Base-by-base conservation (phyloP, 2,329 filamentous ascomycete genomes). In the Helotiales sp. region DNA sequence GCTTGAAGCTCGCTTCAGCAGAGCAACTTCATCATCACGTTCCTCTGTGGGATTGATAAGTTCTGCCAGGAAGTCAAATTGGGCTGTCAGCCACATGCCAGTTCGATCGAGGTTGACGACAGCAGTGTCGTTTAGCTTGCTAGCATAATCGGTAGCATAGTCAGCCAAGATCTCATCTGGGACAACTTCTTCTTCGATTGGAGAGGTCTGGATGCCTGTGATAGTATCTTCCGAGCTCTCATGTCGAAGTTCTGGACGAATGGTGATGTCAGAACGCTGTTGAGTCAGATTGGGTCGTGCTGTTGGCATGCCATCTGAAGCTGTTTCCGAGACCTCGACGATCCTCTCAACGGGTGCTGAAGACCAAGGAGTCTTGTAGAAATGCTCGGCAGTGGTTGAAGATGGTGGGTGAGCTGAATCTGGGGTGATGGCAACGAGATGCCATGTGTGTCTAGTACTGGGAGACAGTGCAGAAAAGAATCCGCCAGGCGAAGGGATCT, bases 381-480 rank as follows among this genome's bases (percentile, higher is more conserved):
- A 98, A 62, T 89, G 85, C 71, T 96, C 91, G 9, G 93, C 93
- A n/a, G 89, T 92, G 29, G 91, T 91, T 1, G 93, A 96, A 0
- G 91, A 93, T 1, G 92, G 92, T 0, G 85, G 85, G 2, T 76
- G 75, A 62, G 79, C 70, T 17, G 80, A 81, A 7, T 83, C 80
- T 12, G 81, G 80, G 19, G 80, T 79, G 64, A 73, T 76, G 27
- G 76, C 75, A 10, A 81, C 79, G 59, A 87, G 76, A 68, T 91
- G 86, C 93, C 93, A 98, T 12, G 93, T 95, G 68, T 87, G 86
- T 52, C 92, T 85, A 34, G 88, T 86, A 53, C 85, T 83, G 3
- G 88, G 84, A 34, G 89, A 90, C 27, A 97, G 81, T 0, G 89
- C 91, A 2, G 90, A 90, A 74, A 97, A 97, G 79, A 97, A 97